phyloP scores from a whole-genome alignment of 163 green algal species.

The Smithsoniella earleae region DNA sequence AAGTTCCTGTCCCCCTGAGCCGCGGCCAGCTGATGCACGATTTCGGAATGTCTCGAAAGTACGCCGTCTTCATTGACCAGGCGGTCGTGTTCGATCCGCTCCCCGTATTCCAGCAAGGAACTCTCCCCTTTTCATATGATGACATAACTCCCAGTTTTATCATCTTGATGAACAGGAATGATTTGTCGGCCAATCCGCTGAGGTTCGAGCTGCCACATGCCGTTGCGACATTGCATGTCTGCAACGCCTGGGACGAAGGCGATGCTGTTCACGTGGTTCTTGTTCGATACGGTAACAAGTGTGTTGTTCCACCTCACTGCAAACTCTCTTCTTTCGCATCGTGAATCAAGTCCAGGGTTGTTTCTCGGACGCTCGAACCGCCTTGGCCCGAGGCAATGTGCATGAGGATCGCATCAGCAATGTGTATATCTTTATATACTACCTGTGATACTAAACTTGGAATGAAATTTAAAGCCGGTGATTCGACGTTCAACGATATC shows the following conservation, averaged over 20 bases:
- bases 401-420: no score
- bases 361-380: no score
- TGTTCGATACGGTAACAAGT: no score
- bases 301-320: no score
- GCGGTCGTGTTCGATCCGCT: not conserved
- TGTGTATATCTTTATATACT: no score
- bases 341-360: no score
- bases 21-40: conserved; percentile 19
- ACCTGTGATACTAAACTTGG: no score
- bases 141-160: not conserved
- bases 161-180: not conserved
- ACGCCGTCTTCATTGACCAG: not conserved
- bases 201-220: not conserved
- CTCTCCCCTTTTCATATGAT: not conserved
- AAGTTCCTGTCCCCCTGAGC: not conserved
- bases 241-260: not conserved
- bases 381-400: no score
- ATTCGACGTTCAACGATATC: no score
- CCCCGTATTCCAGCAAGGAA: not conserved
- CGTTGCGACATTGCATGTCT: not conserved
- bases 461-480: no score
- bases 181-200: not conserved
- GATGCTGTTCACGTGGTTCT: no score
- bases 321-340: no score
- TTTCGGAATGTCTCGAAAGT: not conserved